These are phyloP conservation scores for Trypanosoma lewisi DNA, from an alignment of 208 protist genomes.

Conservation along the genomic window DNA sequence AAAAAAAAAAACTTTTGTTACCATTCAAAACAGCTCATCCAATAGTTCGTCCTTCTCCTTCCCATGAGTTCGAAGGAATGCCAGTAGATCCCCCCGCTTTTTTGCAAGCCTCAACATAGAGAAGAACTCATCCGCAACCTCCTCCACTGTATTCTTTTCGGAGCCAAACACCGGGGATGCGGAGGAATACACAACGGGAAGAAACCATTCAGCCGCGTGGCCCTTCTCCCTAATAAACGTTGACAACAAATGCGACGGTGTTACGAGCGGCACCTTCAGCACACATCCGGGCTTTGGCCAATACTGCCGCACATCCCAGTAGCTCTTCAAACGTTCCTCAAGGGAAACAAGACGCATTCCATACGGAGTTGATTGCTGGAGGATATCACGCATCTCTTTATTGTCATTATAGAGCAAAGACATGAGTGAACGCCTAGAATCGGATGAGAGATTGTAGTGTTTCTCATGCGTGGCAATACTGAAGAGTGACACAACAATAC, in stretches of 20 bases:
- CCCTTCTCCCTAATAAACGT: slow-evolving; percentile 14
- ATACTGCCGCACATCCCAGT: slow-evolving; percentile 66
- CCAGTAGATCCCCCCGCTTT: slow-evolving; percentile 36
- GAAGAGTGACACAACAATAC: slow-evolving; percentile 51
- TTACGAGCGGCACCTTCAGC: slow-evolving; percentile 33
- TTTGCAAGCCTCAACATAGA: slow-evolving; percentile 57
- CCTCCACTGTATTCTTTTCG: slow-evolving; percentile 53
- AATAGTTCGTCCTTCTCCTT: slow-evolving; percentile 54
- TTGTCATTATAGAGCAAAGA: slow-evolving; percentile 41
- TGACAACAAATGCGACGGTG: slow-evolving; percentile 26
- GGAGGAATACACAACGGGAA: slow-evolving; percentile 76
- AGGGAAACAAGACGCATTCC: slow-evolving; percentile 25
- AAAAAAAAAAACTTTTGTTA: background rate
- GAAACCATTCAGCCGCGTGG: slow-evolving; percentile 20
- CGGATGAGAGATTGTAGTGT: slow-evolving; percentile 57
- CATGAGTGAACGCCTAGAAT: slow-evolving; percentile 46
- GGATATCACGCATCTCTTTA: slow-evolving; percentile 34
- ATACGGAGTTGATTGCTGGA: slow-evolving; percentile 25
- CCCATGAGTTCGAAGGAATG: slow-evolving; percentile 67
- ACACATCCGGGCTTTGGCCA: slow-evolving; percentile 86
- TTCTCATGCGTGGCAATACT: slow-evolving; percentile 57
- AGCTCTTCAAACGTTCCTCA: slow-evolving; percentile 39
- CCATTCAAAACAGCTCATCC: slow-evolving; percentile 78
- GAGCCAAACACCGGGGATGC: slow-evolving; percentile 64
- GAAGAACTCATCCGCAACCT: slow-evolving; percentile 72